These are phyloP conservation scores for Psilocybe subaeruginosa DNA, from an alignment of 768 basidiomycete species.

Conservation along the genomic window DNA sequence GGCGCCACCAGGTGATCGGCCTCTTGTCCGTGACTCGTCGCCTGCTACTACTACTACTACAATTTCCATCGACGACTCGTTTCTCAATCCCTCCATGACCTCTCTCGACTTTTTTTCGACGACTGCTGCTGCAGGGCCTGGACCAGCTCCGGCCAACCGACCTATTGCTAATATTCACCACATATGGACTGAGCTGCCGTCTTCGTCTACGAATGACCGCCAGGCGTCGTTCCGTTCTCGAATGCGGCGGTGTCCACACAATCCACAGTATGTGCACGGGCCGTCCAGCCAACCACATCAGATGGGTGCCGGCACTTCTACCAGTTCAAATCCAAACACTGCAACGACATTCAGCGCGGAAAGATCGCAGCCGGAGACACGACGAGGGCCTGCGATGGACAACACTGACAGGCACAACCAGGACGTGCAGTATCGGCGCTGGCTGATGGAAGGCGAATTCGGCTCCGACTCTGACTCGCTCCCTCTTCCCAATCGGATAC, in stretches of 20 bases:
- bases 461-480: not conserved
- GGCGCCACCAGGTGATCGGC: not conserved
- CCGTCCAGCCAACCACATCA: not conserved
- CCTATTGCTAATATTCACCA: not conserved
- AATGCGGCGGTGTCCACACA: not conserved
- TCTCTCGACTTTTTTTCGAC: not conserved
- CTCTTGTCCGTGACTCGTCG: not conserved
- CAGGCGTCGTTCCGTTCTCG: not conserved
- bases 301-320: not conserved
- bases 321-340: not conserved
- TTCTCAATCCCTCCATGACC: constrained; percentile 1
- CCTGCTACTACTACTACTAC: not conserved
- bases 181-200: not conserved
- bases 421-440: not conserved
- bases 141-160: not conserved
- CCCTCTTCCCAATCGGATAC: not conserved
- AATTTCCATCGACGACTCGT: not conserved
- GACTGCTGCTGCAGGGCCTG: not conserved
- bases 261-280: not conserved
- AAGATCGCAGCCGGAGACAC: not conserved
- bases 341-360: not conserved
- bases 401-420: not conserved
- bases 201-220: not conserved
- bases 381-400: not conserved
- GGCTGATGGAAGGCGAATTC: not conserved